Evolutionary conservation across 306 rosid species (phyloP), one percentile per base, ranked within the genome.

Genomic region (Styphnolobium japonicum): DNA sequence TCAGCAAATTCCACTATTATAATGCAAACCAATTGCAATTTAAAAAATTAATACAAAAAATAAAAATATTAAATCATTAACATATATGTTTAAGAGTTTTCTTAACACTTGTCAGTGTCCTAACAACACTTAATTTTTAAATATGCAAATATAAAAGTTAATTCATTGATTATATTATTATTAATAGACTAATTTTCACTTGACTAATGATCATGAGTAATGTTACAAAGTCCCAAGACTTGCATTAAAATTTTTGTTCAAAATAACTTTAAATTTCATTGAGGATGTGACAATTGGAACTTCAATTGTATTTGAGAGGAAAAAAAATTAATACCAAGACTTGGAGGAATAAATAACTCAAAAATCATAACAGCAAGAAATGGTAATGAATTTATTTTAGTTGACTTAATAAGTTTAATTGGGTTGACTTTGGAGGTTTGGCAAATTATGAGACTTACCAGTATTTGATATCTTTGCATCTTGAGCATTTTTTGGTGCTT

Each of bases 401-500:
- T 16, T 49, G 56, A 49, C 23, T 49, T 49, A 22, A 49, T n/a
- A 49, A 49, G 10, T 5, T 49, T 16, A 53, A 33, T 71, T 43
- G 3, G 21, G 40, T 7, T 80, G 74, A 72, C 40, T 49, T 52
- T 49, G 4, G 12, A 62, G 7, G 9, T n/a, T 63, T 49, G 5
- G 0, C 12, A 69, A 52, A 62, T 43, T 10, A 22, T 0, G 22
- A 53, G 14, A 18, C 36, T 75, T 56, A 75, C 85, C 85, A 81
- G 14, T 75, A 81, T 81, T 75, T 81, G 27, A 67, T 67, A 57
- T 56, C 27, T 74, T 74, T 81, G 52, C 85, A 81, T 37, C 81
- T 81, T 67, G 85, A 74, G 46, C 85, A 81, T 67, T 31, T 70
- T 56, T 81, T 67, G 9, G 85, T 56, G 57, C 64, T 55, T 45